Conservation (phyloP, 179 eudicot genomes). For the Pouteria campechiana region DNA sequence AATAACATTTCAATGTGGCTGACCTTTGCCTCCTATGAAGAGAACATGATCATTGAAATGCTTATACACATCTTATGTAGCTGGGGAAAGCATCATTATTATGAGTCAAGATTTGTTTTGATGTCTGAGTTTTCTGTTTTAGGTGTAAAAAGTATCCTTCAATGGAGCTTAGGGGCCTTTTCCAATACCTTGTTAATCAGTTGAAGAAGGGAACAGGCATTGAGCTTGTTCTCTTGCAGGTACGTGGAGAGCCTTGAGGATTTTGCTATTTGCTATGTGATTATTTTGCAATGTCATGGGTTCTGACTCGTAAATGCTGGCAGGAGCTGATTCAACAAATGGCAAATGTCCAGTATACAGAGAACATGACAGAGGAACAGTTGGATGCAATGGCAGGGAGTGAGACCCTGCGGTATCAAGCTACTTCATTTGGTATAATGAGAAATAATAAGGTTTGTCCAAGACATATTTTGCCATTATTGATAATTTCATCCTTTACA, state of each 20-base stretch:
- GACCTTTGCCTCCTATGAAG: no score
- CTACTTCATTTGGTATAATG: conserved; percentile 85
- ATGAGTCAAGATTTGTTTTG: no score
- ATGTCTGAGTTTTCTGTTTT: no score
- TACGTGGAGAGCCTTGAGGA: conserved; percentile 10
- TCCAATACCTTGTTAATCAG: conserved; percentile 94
- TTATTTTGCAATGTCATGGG: conserved; percentile 1
- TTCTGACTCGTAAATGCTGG: no score
- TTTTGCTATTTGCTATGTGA: neutral
- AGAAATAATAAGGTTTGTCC: conserved; percentile 81
- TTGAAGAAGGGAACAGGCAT: conserved; percentile 89
- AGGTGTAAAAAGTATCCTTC: conserved; percentile 99
- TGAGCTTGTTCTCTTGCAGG: conserved; percentile 96
- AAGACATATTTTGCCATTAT: no score
- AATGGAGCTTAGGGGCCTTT: conserved; percentile 96
- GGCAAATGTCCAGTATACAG: conserved; percentile 98
- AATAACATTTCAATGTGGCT: no score
- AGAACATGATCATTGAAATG: no score
- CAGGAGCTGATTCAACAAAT: conserved; percentile 98
- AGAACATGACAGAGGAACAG: conserved; percentile 98
- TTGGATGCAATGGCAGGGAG: conserved; percentile 98
- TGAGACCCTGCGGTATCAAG: conserved; percentile 87
- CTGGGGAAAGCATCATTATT: no score
- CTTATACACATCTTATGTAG: no score
- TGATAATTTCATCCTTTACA: no score